Percentiles rank a stretch among this genome's conserved stretches.
Evolutionary conservation across 805 yeast genomes (phyloP).

Genomic region (Maudiozyma turicensis): DNA sequence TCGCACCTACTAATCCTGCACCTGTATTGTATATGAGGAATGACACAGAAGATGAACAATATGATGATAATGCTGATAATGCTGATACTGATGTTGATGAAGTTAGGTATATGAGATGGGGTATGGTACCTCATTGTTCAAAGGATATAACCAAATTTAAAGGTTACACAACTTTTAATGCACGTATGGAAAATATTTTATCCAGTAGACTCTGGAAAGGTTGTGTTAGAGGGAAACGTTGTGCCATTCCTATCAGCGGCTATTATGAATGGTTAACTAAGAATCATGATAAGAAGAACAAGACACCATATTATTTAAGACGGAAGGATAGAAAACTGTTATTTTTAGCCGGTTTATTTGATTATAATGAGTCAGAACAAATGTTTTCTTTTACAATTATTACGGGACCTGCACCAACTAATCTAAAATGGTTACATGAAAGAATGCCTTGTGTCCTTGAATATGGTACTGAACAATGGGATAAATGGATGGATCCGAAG

Average conservation of each 20-base stretch:
- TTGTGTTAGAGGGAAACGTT: constrained; percentile 41
- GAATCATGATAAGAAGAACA: constrained; percentile 13
- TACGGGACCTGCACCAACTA: constrained; percentile 60
- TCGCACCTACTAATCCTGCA: constrained; percentile 49
- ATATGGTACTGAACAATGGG: constrained; percentile 50
- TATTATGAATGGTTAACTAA: constrained; percentile 71
- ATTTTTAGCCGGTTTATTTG: constrained; percentile 56
- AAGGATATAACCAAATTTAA: constrained; percentile 28
- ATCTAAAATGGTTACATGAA: constrained; percentile 57
- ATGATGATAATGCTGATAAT: no score
- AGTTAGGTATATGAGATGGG: constrained; percentile 64
- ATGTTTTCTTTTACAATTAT: constrained; percentile 54
- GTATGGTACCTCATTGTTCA: constrained; percentile 64
- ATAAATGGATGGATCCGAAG: constrained; percentile 48
- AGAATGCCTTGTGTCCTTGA: constrained; percentile 69
- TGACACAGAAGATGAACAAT: no score
- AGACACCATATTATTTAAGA: constrained; percentile 57
- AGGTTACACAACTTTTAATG: constrained; percentile 54
- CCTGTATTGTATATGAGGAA: constrained; percentile 29
- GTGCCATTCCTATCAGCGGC: constrained; percentile 73
- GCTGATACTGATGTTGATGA: background rate
- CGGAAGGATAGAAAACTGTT: constrained; percentile 43
- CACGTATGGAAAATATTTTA: constrained; percentile 40
- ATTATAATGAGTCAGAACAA: constrained; percentile 12
- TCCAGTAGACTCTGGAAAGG: constrained; percentile 49